A percentile compares a stretch with the other conserved stretches of the same genome.
phyloP scores from a whole-genome alignment of 2,329 filamentous ascomycete genomes.

The Colletotrichum orchidophilum region DNA sequence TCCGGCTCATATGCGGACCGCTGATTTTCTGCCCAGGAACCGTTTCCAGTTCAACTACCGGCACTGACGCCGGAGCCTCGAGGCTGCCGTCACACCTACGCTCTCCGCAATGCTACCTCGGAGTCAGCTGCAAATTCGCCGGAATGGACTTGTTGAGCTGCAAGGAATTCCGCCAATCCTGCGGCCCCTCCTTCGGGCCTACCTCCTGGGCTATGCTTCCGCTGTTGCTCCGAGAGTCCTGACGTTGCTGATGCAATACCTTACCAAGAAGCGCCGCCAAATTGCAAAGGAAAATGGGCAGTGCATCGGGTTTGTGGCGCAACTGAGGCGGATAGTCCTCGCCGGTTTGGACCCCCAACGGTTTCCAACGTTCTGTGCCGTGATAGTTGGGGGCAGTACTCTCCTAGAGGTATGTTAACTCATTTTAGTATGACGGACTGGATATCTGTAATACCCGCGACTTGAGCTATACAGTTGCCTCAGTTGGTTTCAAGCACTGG shows the following conservation, averaged over 20 bases:
- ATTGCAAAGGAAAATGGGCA: slow-evolving; percentile 25
- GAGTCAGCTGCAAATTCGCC: slow-evolving; percentile 34
- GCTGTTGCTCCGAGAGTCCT: slow-evolving; percentile 65
- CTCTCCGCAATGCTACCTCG: slow-evolving; percentile 57
- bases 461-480: slow-evolving; percentile 2
- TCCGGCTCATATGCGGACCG: slow-evolving; percentile 10
- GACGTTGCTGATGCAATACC: slow-evolving; percentile 61
- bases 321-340: slow-evolving; percentile 53
- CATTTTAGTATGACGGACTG: slow-evolving; percentile 10
- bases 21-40: slow-evolving; percentile 26
- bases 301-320: slow-evolving; percentile 42
- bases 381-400: slow-evolving; percentile 67
- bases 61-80: slow-evolving; percentile 25
- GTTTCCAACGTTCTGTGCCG: slow-evolving; percentile 71
- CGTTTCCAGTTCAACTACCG: slow-evolving; percentile 6
- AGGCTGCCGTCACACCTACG: slow-evolving; percentile 16
- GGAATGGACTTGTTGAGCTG: slow-evolving; percentile 31
- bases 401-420: slow-evolving; percentile 62
- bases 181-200: slow-evolving; percentile 67
- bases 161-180: slow-evolving; percentile 57
- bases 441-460: background rate
- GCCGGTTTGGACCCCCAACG: slow-evolving; percentile 63
- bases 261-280: slow-evolving; percentile 46
- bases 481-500: background rate
- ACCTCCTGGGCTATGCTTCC: slow-evolving; percentile 68